phyloP scores from a whole-genome alignment of 2,329 filamentous ascomycete genomes.

The Domatiomyces globalis region DNA sequence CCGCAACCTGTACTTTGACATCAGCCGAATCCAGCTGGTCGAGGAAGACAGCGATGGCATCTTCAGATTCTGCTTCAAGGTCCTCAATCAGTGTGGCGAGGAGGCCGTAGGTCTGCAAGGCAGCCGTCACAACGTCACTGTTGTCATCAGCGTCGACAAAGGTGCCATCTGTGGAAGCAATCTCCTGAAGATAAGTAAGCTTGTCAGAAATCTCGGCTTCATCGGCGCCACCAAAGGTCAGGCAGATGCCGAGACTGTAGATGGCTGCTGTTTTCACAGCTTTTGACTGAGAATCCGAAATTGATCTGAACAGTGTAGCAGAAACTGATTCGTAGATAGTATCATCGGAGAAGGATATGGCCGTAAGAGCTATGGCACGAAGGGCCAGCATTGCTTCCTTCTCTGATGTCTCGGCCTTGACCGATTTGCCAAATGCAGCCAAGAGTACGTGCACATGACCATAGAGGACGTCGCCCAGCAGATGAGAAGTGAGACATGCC shows the following conservation, averaged over 20 bases:
- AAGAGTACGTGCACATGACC: constrained; percentile 47
- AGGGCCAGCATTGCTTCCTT: constrained; percentile 57
- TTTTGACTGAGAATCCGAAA: constrained; percentile 52
- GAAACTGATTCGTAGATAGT: constrained; percentile 51
- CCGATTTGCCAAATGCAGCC: constrained; percentile 52
- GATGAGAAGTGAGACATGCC: constrained; percentile 54
- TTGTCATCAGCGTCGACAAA: constrained; percentile 58
- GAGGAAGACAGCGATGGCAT: constrained; percentile 64
- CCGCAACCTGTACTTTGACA: constrained; percentile 57
- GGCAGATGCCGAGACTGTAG: constrained; percentile 56
- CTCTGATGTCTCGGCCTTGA: constrained; percentile 53
- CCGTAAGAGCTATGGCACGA: constrained; percentile 56
- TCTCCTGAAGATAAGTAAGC: constrained; percentile 62
- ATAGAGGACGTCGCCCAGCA: constrained; percentile 49
- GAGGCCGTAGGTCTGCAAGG: constrained; percentile 65
- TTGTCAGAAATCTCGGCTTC: constrained; percentile 54
- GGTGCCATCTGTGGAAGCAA: constrained; percentile 65
- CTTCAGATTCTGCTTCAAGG: constrained; percentile 54
- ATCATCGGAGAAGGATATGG: constrained; percentile 52
- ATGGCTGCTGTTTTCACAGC: constrained; percentile 56
- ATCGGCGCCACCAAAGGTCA: constrained; percentile 61
- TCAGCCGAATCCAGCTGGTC: constrained; percentile 71
- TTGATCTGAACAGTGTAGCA: constrained; percentile 44
- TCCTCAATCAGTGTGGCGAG: constrained; percentile 66
- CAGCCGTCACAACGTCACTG: constrained; percentile 55